Conservation (phyloP, 140 eudicot species). For the Ambrosia hybrid region DNA sequence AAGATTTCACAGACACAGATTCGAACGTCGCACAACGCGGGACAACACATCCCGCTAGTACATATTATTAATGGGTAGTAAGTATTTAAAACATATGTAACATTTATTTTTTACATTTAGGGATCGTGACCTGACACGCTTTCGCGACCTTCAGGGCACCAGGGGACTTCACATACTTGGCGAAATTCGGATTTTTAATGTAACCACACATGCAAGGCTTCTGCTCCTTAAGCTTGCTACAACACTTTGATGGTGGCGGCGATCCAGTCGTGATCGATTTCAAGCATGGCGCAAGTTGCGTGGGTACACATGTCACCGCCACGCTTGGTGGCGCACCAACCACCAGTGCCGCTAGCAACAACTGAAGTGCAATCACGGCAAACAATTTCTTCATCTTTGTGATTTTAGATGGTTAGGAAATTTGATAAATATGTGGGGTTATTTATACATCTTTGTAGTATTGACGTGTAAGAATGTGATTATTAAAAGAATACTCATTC, state of each 20-base stretch:
- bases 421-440: not conserved
- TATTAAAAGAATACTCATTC: slow-evolving; percentile 10
- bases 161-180: slow-evolving; percentile 21
- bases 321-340: not conserved
- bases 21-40: too few species aligned
- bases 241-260: slow-evolving; percentile 25
- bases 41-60: too few species aligned
- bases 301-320: slow-evolving; percentile 12
- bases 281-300: slow-evolving; percentile 16
- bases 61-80: not conserved
- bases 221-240: slow-evolving; percentile 32
- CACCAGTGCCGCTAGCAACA: slow-evolving; percentile 9
- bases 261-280: slow-evolving; percentile 20
- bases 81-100: not conserved
- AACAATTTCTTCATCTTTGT: slow-evolving; percentile 24
- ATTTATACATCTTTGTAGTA: slow-evolving; percentile 2
- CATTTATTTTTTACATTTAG: slow-evolving; percentile 24
- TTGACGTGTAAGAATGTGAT: slow-evolving; percentile 4
- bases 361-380: slow-evolving; percentile 16
- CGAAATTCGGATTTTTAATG: slow-evolving; percentile 14
- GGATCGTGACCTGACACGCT: slow-evolving; percentile 16
- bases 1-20: too few species aligned
- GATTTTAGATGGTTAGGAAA: slow-evolving; percentile 5
- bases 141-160: slow-evolving; percentile 20
- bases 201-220: slow-evolving; percentile 28